Percentiles rank a stretch among this genome's conserved stretches.
These are phyloP conservation scores for Podila epicladia DNA, from an alignment of 192 early-diverging fungal species.

Conservation along the genomic window DNA sequence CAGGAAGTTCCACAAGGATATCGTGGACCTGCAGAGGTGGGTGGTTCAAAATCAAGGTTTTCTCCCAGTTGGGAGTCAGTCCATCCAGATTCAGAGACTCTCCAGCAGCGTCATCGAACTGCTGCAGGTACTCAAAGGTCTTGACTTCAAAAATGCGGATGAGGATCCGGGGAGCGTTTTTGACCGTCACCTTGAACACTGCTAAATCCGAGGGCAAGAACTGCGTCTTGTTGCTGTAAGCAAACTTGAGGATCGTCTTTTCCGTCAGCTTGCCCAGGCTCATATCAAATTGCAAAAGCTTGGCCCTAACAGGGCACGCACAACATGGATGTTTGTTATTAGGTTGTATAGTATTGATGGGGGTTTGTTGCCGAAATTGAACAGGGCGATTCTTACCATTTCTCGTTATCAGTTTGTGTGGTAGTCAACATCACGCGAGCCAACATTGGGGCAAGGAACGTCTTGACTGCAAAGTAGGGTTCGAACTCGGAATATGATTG, in stretches of 20 bases:
- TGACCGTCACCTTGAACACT: constrained; percentile 41
- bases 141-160: constrained; percentile 57
- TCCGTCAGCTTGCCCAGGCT: constrained; percentile 14
- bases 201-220: constrained; percentile 47
- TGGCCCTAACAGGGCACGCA: constrained; percentile 8
- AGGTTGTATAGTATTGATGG: neutral
- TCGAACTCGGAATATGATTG: constrained; percentile 22
- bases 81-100: constrained; percentile 52
- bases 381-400: constrained; percentile 12
- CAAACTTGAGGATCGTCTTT: constrained; percentile 29
- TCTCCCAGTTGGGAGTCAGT: constrained; percentile 58
- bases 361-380: no score
- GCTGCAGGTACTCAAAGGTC: constrained; percentile 51
- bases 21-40: constrained; percentile 44
- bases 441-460: constrained; percentile 18
- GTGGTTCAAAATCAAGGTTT: constrained; percentile 20
- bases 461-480: constrained; percentile 8
- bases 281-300: neutral
- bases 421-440: constrained; percentile 33
- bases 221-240: constrained; percentile 7
- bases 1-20: constrained; percentile 24
- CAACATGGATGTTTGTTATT: neutral
- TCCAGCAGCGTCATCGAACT: constrained; percentile 12
- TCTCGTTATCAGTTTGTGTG: constrained; percentile 16
- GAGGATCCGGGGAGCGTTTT: constrained; percentile 51